Conservation (phyloP, 2,329 filamentous ascomycete genomes). For the Aspergillus quadrilineatus region DNA sequence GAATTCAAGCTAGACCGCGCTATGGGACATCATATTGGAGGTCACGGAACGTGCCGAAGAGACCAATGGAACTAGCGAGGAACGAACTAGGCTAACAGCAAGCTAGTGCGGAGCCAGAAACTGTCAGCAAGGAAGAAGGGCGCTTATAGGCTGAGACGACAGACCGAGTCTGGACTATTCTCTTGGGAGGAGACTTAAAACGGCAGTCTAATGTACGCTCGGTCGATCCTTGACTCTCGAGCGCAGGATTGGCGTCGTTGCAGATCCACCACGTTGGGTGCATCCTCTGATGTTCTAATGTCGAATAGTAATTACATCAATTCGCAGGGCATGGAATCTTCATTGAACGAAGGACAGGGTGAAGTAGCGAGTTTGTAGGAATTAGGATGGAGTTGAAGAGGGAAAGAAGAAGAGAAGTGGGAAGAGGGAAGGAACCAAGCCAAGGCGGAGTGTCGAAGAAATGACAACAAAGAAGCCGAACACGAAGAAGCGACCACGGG, state of each 20-base stretch:
- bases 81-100: neutral
- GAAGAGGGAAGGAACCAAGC: neutral
- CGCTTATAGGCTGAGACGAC: conserved; percentile 1
- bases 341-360: neutral
- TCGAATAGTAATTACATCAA: neutral
- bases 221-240: conserved; percentile 19
- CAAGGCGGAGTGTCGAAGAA: neutral
- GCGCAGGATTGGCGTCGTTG: conserved; percentile 12
- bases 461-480: neutral
- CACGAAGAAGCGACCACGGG: neutral
- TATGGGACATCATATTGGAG: neutral
- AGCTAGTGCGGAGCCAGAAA: neutral
- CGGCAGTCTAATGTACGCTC: conserved; percentile 19
- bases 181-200: neutral
- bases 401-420: conserved; percentile 1
- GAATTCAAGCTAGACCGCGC: neutral
- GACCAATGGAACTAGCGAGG: conserved; percentile 8
- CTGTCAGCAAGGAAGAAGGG: conserved; percentile 4
- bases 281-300: conserved; percentile 15
- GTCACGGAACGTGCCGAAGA: conserved; percentile 18
- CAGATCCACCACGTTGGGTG: conserved; percentile 15
- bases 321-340: neutral
- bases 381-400: neutral
- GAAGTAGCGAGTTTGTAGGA: neutral
- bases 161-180: neutral